Base-by-base conservation (phyloP, 2,329 filamentous ascomycete genomes). In the Calonectria pteridis region DNA sequence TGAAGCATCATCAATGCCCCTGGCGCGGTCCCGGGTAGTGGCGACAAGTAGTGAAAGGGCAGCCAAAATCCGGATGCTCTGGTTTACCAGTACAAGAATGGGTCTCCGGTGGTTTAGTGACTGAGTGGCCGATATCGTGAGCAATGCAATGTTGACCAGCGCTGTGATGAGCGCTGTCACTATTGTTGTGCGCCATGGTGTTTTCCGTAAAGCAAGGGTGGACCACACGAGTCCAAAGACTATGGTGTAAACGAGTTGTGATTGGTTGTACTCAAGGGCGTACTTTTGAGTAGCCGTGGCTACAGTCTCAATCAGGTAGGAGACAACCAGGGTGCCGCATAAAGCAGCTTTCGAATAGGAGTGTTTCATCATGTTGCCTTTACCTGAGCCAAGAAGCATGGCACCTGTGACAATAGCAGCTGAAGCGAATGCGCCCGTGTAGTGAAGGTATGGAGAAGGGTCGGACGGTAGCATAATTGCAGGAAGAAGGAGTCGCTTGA, bases 381-480 rank as follows among this genome's bases (percentile, higher is more conserved):
- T 10, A 7, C 50, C 66, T 4, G 29, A 58, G 18, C 65, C 68
- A 26, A 51, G 13, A 3, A 80, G 4, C 4, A 55, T 28, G 3
- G 40, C n/a, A 6, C 20, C 28, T 9, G 69, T 49, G 23, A 73
- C 69, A 20, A 71, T 72, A 0, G 23, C 31, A 13, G 62, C 40
- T 14, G 49, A 46, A 0, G 64, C 50, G 23, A 69, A 1, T 9
- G 74, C 72, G 5, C 73, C 73, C 40, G 26, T 49, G 46, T 76
- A 77, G 72, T 80, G 76, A 5, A 79, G 77, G 31, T 66, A 69
- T 23, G 43, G 31, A 23, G 18, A 35, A 23, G 46, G 9, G 7
- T 37, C 23, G 1, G 55, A 33, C 0, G 37, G 26, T 4, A 5
- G 29, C 14, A 59, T 50, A 10, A 50, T n/a, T 35, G 33, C 35